Percentiles rank a stretch among this genome's conserved stretches.
These are phyloP conservation scores for Gymnopilus dilepis DNA, from an alignment of 768 basidiomycete species.

Conservation along the genomic window DNA sequence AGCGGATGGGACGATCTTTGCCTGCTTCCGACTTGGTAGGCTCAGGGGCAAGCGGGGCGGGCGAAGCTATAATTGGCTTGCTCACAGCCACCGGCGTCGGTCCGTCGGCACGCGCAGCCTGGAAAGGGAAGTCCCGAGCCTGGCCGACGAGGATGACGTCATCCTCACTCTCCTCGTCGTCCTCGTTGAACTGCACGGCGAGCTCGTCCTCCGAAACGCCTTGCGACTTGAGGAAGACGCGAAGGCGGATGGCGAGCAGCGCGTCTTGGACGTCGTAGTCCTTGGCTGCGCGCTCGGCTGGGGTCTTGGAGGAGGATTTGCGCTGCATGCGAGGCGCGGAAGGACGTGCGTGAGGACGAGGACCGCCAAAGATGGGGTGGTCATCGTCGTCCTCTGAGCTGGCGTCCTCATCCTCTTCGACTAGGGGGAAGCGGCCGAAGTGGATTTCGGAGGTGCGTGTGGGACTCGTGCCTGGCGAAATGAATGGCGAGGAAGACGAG, in stretches of 20 bases:
- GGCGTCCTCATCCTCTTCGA: conserved; percentile 33
- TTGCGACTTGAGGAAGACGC: conserved; percentile 25
- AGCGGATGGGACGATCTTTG: conserved; percentile 13
- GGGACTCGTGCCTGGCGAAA: background rate
- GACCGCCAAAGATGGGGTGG: background rate
- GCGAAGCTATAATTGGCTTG: background rate
- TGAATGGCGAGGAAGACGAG: too few relatives aligned
- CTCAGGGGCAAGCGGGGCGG: background rate
- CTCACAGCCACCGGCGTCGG: background rate
- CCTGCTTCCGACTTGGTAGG: background rate
- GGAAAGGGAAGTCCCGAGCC: background rate
- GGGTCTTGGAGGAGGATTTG: background rate
- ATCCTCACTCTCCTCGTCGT: conserved; percentile 14
- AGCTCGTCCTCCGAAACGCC: conserved; percentile 28
- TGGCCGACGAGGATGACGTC: conserved; percentile 9
- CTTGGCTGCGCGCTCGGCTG: conserved; percentile 13
- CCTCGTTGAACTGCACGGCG: conserved; percentile 11
- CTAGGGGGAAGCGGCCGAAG: conserved; percentile 23
- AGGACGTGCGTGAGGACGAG: too few relatives aligned
- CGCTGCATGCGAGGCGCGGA: background rate
- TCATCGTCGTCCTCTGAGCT: conserved; percentile 14
- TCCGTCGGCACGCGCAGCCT: background rate
- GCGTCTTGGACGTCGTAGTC: conserved; percentile 32
- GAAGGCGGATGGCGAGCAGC: conserved; percentile 27
- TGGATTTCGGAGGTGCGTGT: background rate